These are phyloP conservation scores for Boletellus ananiceps DNA, from an alignment of 768 basidiomycete species.

Conservation along the genomic window DNA sequence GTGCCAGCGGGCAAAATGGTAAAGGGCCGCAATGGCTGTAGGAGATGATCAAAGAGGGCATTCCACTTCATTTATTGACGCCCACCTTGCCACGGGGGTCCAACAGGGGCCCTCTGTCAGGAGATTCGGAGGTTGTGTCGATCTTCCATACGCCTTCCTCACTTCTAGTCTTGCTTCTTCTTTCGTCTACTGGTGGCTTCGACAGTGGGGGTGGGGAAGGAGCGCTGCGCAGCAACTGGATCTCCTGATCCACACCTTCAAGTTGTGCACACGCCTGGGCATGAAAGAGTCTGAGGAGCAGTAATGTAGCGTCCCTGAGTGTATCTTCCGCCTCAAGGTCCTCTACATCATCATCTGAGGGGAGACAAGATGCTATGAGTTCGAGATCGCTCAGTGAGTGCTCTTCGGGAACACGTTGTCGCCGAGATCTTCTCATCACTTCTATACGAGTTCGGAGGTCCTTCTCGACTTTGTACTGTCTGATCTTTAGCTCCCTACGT, in stretches of 20 bases:
- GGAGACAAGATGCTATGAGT: conserved; percentile 55
- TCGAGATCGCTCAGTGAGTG: conserved; percentile 50
- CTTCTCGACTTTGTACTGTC: conserved; percentile 84
- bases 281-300: conserved; percentile 72
- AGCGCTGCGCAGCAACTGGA: conserved; percentile 58
- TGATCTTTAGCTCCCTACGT: conserved; percentile 84
- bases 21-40: conserved; percentile 84
- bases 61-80: not conserved
- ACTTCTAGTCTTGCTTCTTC: conserved; percentile 36
- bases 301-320: conserved; percentile 60
- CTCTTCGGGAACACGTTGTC: conserved; percentile 34
- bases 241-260: conserved; percentile 66
- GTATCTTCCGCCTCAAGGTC: conserved; percentile 61
- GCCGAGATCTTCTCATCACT: conserved; percentile 50
- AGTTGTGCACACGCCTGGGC: conserved; percentile 64
- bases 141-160: conserved; percentile 68
- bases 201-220: conserved; percentile 37
- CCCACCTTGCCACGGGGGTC: conserved; percentile 74
- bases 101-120: conserved; percentile 60
- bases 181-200: conserved; percentile 33
- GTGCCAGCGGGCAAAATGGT: conserved; percentile 79
- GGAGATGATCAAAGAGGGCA: conserved; percentile 5
- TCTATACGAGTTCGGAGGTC: conserved; percentile 68
- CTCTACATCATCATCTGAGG: conserved; percentile 36
- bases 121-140: conserved; percentile 47